Percentiles rank a stretch among this genome's conserved stretches.
phyloP scores from a whole-genome alignment of 2,329 filamentous ascomycete species.

The Colletotrichum acutatum region DNA sequence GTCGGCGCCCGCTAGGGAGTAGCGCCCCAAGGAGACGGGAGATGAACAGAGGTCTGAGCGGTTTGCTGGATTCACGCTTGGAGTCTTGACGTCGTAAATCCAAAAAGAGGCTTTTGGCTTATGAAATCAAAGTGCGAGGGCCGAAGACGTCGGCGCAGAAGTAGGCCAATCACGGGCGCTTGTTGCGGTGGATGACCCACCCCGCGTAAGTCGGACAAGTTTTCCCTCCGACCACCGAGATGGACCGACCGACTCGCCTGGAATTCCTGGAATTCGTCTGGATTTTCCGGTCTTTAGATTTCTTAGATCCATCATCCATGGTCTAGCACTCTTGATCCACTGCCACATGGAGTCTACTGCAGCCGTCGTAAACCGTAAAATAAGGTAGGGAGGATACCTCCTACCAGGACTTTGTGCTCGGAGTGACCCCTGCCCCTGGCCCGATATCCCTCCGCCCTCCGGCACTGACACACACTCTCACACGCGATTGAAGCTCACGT shows the following conservation, averaged over 20 bases:
- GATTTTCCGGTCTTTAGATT: neutral
- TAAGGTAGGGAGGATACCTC: neutral
- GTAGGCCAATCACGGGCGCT: neutral
- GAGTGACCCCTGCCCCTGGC: neutral
- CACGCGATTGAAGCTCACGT: neutral
- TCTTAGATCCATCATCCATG: neutral
- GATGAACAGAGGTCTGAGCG: neutral
- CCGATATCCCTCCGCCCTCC: neutral
- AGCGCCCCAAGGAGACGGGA: neutral
- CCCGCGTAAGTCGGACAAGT: slow-evolving; percentile 22
- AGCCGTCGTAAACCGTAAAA: neutral
- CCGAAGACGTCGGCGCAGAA: neutral
- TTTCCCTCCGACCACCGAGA: slow-evolving; percentile 27
- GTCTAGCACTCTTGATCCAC: neutral
- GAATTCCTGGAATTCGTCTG: neutral
- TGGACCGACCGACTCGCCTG: neutral
- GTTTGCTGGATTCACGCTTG: neutral
- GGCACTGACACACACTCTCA: neutral
- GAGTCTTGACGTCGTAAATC: slow-evolving; percentile 25
- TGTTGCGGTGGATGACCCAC: neutral
- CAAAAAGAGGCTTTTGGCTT: neutral
- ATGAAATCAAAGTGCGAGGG: slow-evolving; percentile 2
- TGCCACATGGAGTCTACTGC: neutral
- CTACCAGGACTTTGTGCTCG: neutral
- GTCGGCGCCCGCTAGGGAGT: neutral